Conservation (phyloP, 2,329 filamentous ascomycete genomes). For the Diaporthe capsici region DNA sequence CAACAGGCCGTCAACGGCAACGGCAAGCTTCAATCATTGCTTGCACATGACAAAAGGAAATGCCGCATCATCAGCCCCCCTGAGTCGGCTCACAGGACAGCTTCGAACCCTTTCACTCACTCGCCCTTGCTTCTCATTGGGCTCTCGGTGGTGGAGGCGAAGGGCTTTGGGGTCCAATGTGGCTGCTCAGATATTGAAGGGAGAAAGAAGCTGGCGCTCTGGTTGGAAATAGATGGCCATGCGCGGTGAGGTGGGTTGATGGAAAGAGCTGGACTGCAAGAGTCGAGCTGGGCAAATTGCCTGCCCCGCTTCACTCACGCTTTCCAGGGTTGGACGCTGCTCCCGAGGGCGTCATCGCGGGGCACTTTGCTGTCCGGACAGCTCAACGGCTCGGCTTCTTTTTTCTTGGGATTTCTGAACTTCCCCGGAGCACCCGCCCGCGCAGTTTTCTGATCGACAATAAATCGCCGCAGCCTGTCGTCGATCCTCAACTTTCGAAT, state of each 20-base stretch:
- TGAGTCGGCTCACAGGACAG: not conserved
- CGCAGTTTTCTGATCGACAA: constrained; percentile 10
- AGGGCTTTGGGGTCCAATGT: not conserved
- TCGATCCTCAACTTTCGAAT: not conserved
- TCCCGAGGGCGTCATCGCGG: constrained; percentile 28
- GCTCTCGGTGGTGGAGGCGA: not conserved
- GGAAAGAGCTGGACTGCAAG: constrained; percentile 10
- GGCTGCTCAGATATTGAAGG: not conserved
- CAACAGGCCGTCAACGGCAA: not conserved
- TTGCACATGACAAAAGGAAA: not conserved
- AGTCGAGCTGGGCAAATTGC: constrained; percentile 24
- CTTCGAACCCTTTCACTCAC: not conserved
- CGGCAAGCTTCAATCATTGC: not conserved
- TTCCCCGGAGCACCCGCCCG: constrained; percentile 23
- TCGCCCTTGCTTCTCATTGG: not conserved
- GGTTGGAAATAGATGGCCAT: constrained; percentile 7
- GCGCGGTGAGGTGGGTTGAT: constrained; percentile 12
- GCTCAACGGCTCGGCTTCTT: constrained; percentile 17
- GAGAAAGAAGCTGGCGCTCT: not conserved
- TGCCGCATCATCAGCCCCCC: not conserved
- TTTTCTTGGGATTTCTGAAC: not conserved
- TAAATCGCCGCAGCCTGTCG: constrained; percentile 24
- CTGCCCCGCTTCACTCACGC: constrained; percentile 16
- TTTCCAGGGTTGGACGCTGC: constrained; percentile 27
- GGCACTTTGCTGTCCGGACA: constrained; percentile 16